Evolutionary conservation across 371 early-diverging fungal species (phyloP).

Genomic region (Lichtheimia ramosa): DNA sequence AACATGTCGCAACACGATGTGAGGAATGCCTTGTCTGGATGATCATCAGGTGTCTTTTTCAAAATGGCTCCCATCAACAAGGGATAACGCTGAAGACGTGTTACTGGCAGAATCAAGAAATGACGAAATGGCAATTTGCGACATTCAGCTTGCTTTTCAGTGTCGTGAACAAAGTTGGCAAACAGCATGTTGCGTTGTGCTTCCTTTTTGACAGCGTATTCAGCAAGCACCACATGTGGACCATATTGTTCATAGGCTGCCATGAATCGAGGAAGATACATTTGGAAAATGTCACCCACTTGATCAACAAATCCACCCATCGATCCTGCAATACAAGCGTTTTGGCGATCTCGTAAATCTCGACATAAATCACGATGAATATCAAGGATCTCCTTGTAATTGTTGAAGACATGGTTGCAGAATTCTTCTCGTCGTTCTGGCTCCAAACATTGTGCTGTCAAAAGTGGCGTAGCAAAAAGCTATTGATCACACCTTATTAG

Average conservation of each 20-base stretch:
- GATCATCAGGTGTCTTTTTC: conserved; percentile 76
- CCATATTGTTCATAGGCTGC: conserved; percentile 81
- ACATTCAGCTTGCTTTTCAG: conserved; percentile 56
- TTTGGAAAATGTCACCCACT: conserved; percentile 82
- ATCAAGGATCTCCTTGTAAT: conserved; percentile 67
- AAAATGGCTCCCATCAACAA: conserved; percentile 80
- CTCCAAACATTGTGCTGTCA: conserved; percentile 45
- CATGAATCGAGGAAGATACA: conserved; percentile 60
- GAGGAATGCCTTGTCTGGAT: conserved; percentile 71
- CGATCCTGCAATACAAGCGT: conserved; percentile 9
- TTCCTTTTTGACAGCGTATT: conserved; percentile 76
- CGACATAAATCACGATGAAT: conserved; percentile 68
- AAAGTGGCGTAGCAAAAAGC: conserved; percentile 25
- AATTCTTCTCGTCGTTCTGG: conserved; percentile 60
- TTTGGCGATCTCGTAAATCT: conserved; percentile 69
- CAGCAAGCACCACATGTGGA: conserved; percentile 77
- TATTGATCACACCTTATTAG: conserved; percentile 2
- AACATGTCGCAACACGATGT: conserved; percentile 63
- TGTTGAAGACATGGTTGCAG: conserved; percentile 76
- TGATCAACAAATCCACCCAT: conserved; percentile 60
- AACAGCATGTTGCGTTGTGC: conserved; percentile 60
- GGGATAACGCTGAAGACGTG: conserved; percentile 85
- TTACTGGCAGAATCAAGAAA: conserved; percentile 62
- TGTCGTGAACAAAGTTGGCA: conserved; percentile 67
- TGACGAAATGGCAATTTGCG: conserved; percentile 61